phyloP scores from a whole-genome alignment of 2,329 filamentous ascomycete genomes.

The Parasarocladium wereldwijsianum region DNA sequence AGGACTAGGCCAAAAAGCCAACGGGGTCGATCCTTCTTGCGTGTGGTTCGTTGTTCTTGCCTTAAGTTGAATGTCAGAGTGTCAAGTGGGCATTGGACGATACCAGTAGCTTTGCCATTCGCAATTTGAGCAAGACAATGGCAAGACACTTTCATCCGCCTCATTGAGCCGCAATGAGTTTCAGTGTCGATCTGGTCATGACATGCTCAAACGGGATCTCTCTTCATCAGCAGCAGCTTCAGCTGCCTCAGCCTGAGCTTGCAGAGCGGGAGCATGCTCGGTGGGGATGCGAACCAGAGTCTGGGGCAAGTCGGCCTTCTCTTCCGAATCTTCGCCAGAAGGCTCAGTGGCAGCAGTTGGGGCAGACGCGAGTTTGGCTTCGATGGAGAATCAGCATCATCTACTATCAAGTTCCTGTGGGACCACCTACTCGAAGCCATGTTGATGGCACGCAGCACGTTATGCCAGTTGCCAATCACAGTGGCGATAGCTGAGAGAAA shows the following conservation, averaged over 20 bases:
- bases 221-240: constrained; percentile 28
- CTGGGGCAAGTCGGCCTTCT: constrained; percentile 48
- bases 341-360: constrained; percentile 20
- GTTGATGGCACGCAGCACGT: constrained; percentile 68
- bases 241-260: constrained; percentile 42
- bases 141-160: no score
- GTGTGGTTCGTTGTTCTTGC: no score
- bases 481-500: constrained; percentile 58
- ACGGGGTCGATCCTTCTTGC: no score
- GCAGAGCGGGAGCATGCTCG: constrained; percentile 53
- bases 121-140: no score
- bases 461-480: constrained; percentile 81
- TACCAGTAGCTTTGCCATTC: no score
- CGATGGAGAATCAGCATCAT: neutral
- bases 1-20: no score
- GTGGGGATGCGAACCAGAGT: constrained; percentile 76
- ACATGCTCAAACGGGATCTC: constrained; percentile 3
- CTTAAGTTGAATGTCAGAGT: no score
- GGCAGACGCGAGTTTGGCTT: constrained; percentile 56
- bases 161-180: no score
- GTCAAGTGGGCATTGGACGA: no score
- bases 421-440: constrained; percentile 62
- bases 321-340: constrained; percentile 24
- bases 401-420: constrained; percentile 4
- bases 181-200: no score